Conservation (phyloP, 495 filamentous ascomycete species). For the Hamigera avellanea region DNA sequence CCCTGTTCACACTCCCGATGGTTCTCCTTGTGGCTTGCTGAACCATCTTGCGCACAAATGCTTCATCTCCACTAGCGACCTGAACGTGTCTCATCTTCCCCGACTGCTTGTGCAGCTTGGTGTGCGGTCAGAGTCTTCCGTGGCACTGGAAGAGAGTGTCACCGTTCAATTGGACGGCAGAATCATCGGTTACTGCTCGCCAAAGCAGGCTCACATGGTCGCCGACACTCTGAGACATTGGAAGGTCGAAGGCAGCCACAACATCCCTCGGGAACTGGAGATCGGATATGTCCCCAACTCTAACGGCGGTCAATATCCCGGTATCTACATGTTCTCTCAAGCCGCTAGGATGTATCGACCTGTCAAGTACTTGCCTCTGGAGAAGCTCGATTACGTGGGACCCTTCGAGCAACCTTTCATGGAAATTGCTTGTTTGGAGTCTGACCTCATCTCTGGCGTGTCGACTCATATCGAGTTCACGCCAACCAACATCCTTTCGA, state of each 20-base stretch:
- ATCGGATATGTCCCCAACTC: slow-evolving; percentile 84
- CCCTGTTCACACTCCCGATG: slow-evolving; percentile 95
- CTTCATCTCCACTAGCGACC: slow-evolving; percentile 60
- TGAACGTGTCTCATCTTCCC: slow-evolving; percentile 64
- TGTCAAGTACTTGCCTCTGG: slow-evolving; percentile 80
- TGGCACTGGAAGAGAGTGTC: slow-evolving; percentile 66
- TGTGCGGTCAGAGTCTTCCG: slow-evolving; percentile 56
- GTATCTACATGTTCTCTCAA: slow-evolving; percentile 84
- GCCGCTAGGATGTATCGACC: slow-evolving; percentile 79
- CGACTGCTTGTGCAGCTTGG: slow-evolving; percentile 65
- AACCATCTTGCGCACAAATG: slow-evolving; percentile 97
- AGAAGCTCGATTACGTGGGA: slow-evolving; percentile 76
- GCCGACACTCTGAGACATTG: slow-evolving; percentile 78
- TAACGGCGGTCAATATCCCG: slow-evolving; percentile 83
- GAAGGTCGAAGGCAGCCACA: slow-evolving; percentile 88
- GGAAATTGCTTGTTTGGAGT: slow-evolving; percentile 82
- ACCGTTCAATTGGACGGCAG: slow-evolving; percentile 82
- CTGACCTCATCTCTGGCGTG: slow-evolving; percentile 72
- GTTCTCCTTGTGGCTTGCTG: slow-evolving; percentile 82
- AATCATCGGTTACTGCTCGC: slow-evolving; percentile 81
- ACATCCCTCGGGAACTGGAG: slow-evolving; percentile 75
- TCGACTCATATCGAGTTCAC: slow-evolving; percentile 91
- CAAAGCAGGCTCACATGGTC: slow-evolving; percentile 64
- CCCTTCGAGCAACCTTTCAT: slow-evolving; percentile 96
- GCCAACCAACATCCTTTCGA: slow-evolving; percentile 94